Conservation (phyloP, 2,329 filamentous ascomycete genomes). For the Aspergillus fischeri region DNA sequence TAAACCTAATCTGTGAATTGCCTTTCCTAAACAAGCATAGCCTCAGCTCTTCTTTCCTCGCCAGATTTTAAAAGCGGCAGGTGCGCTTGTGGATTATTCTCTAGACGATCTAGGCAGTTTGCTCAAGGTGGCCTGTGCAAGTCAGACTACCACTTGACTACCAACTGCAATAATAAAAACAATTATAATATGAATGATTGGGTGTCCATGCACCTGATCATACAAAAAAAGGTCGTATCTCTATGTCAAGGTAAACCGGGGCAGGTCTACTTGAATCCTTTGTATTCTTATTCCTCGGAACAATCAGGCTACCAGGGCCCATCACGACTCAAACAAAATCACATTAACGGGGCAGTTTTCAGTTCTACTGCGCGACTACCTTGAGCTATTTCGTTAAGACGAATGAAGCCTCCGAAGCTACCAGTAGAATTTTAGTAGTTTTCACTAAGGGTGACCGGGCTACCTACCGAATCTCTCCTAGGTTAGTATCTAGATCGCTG, state of each 20-base stretch:
- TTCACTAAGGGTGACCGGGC: not conserved
- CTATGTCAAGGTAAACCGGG: not conserved
- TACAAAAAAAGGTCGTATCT: not conserved
- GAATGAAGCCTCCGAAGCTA: too few species aligned
- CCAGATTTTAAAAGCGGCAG: conserved; percentile 9
- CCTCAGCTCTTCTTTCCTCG: not conserved
- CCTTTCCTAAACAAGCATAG: too few species aligned
- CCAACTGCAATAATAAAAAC: not conserved
- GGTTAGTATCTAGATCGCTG: not conserved
- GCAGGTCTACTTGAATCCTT: not conserved
- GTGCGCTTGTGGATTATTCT: conserved; percentile 10
- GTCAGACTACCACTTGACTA: not conserved
- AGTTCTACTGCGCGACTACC: not conserved
- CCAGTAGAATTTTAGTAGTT: not conserved
- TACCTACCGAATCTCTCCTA: not conserved
- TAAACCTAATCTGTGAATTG: too few species aligned
- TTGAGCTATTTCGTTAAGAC: too few species aligned
- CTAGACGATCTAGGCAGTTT: not conserved
- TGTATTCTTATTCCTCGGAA: not conserved
- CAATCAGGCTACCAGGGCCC: too few species aligned
- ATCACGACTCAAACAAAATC: too few species aligned
- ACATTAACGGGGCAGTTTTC: not conserved
- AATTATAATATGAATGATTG: not conserved
- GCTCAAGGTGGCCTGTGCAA: not conserved
- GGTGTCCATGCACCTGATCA: not conserved